Evolutionary conservation across 2,329 filamentous ascomycete genomes (phyloP).

Genomic region (Fusarium sacchari): DNA sequence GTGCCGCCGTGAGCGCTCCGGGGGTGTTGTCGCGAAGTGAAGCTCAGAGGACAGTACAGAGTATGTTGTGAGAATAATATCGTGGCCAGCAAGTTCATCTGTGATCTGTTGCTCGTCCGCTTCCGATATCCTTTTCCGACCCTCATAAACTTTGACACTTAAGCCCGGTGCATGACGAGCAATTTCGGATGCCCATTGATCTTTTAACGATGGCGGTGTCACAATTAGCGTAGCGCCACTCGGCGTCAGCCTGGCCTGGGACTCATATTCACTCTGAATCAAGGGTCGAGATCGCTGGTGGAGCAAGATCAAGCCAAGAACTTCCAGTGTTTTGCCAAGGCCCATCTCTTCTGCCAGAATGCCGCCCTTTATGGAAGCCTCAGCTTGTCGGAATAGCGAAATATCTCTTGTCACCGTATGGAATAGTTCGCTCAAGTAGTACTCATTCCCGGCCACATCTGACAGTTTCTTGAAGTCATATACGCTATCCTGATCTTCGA

Average conservation of each 20-base stretch:
- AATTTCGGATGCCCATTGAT: slow-evolving; percentile 72
- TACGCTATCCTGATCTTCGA: slow-evolving; percentile 7
- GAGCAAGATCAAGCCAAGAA: slow-evolving; percentile 74
- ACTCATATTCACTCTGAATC: slow-evolving; percentile 38
- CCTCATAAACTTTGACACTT: slow-evolving; percentile 66
- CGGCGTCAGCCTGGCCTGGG: slow-evolving; percentile 54
- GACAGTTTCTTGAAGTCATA: slow-evolving; percentile 48
- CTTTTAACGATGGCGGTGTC: slow-evolving; percentile 63
- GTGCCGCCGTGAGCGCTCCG: slow-evolving; percentile 73
- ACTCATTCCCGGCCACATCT: slow-evolving; percentile 50
- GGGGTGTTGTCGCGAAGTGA: slow-evolving; percentile 76
- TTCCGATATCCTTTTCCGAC: slow-evolving; percentile 52
- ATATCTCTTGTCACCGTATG: slow-evolving; percentile 66
- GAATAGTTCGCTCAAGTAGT: slow-evolving; percentile 71
- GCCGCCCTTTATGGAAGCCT: slow-evolving; percentile 63
- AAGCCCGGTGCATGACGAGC: slow-evolving; percentile 66
- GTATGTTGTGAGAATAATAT: slow-evolving; percentile 73
- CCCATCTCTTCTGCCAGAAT: slow-evolving; percentile 87
- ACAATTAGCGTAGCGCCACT: slow-evolving; percentile 71
- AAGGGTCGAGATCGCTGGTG: slow-evolving; percentile 59
- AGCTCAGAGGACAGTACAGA: slow-evolving; percentile 81
- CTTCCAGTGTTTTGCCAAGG: slow-evolving; percentile 81
- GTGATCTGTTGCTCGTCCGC: slow-evolving; percentile 54
- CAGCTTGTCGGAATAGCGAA: slow-evolving; percentile 53
- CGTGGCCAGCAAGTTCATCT: slow-evolving; percentile 58